Base-by-base conservation (phyloP, 805 yeast genomes). In the Wickerhamiella spandovensis region DNA sequence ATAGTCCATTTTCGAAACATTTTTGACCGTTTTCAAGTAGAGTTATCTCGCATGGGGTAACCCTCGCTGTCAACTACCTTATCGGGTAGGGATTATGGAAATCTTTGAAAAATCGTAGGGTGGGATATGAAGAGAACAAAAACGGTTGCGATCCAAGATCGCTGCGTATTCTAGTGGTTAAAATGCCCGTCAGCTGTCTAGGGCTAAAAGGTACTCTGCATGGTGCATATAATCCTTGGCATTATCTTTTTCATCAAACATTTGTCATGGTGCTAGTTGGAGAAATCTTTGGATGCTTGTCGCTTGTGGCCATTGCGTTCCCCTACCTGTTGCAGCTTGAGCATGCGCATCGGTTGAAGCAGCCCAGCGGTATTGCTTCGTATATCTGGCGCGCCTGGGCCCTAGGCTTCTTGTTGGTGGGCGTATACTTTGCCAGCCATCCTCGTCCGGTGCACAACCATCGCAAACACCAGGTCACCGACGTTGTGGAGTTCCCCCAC, bases 381-480 rank as follows among this genome's bases (percentile, higher is more conserved):
- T 17, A 32, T 35, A 10, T 39, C 12, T 47, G 50, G 50, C 12
- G 17, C 7, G 21, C 37, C 4, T 43, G 43, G 50, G 30, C 47
- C 13, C 23, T 18, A 6, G 46, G 47, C 21, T 13, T 43, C n/a
- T 13, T 43, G 22, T 18, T 43, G 5, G 25, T 43, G 5, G 39
- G 23, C 6, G 18, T 18, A 1, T 48, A 48, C 42, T 48, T 43
- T 20, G 21, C 37, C 21, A 20, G 13, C 35, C 50, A 48, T 28
- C 47, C 47, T 5, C 15, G 18, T 7, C 28, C 38, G 7, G 28
- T 25, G 13, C 47, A 43, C 28, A 10, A n/a, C 21, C 47, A 37
- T 13, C 46, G 35, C 25, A 23, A 48, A 9, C 50, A 48, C 24
- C 42, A 24, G 17, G 38, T 48, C 20, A 44, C 47, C 22, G 44